Conservation (phyloP, 768 basidiomycete species). For the Nevesoporus exiguus region DNA sequence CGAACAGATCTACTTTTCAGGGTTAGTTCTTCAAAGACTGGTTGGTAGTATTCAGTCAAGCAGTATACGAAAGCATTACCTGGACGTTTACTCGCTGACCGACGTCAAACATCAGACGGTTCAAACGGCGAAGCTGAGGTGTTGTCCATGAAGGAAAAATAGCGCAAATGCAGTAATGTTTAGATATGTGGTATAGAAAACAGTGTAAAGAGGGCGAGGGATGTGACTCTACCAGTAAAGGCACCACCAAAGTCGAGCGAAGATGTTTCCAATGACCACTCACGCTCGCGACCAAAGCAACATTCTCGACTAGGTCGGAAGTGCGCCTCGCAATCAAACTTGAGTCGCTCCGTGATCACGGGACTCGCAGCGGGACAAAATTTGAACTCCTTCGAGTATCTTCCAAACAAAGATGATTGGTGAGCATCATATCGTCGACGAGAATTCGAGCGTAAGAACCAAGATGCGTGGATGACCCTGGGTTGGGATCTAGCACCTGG, state of each 20-base stretch:
- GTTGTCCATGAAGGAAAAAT: no score
- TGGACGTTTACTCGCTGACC: no score
- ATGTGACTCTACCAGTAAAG: neutral
- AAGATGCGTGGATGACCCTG: constrained; percentile 56
- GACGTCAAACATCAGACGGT: no score
- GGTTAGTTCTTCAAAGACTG: no score
- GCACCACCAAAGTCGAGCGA: neutral
- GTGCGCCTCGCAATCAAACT: constrained; percentile 68
- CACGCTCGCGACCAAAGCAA: neutral
- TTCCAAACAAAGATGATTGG: constrained; percentile 27
- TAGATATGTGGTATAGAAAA: neutral
- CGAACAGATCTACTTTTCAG: no score
- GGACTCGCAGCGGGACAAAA: constrained; percentile 85
- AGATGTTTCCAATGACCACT: neutral
- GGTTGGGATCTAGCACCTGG: constrained; percentile 30
- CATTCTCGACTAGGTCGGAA: constrained; percentile 29
- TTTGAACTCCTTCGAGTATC: constrained; percentile 81
- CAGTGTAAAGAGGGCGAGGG: neutral
- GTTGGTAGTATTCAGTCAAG: no score
- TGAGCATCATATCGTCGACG: neutral
- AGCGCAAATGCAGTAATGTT: neutral
- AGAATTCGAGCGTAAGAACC: constrained; percentile 40
- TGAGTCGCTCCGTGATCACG: constrained; percentile 70
- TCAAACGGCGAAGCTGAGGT: no score
- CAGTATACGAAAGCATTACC: no score